phyloP scores from a whole-genome alignment of 177 flowering plant genomes.

The Vitis hybrid region DNA sequence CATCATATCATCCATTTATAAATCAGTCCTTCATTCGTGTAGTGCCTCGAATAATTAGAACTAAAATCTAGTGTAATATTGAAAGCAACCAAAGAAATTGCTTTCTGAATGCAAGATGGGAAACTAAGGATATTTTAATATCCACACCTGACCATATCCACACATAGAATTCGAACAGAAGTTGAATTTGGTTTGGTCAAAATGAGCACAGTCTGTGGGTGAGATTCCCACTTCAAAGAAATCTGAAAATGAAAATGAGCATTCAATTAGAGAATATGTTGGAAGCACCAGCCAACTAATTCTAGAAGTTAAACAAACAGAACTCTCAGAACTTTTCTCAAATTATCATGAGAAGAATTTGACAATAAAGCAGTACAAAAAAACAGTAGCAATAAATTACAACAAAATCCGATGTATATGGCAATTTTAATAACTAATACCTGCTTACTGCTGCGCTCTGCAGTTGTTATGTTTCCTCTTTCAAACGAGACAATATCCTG shows the following conservation, averaged over 20 bases:
- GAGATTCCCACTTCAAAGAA: constrained; percentile 84
- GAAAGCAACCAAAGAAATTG: background rate
- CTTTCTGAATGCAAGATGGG: background rate
- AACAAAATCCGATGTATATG: background rate
- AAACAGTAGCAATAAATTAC: background rate
- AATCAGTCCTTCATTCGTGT: background rate
- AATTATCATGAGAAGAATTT: background rate
- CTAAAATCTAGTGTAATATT: background rate
- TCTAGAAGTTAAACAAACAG: background rate
- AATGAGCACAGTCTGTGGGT: constrained; percentile 78
- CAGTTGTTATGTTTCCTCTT: constrained; percentile 91
- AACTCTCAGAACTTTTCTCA: background rate
- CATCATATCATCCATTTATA: background rate
- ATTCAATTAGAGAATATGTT: constrained; percentile 16
- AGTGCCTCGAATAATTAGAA: background rate
- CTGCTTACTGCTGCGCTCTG: constrained; percentile 96
- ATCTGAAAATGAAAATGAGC: constrained; percentile 57
- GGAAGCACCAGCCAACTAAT: too few relatives aligned
- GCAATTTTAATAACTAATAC: constrained; percentile 28
- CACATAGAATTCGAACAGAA: constrained; percentile 70
- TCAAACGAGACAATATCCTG: constrained; percentile 96
- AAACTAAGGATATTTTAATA: constrained; percentile 6
- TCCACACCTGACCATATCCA: constrained; percentile 84
- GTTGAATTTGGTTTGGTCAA: constrained; percentile 88
- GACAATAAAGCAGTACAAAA: background rate